These are phyloP conservation scores for Conoideocrella luteorostrata DNA, from an alignment of 2,329 filamentous ascomycete species.

Conservation along the genomic window DNA sequence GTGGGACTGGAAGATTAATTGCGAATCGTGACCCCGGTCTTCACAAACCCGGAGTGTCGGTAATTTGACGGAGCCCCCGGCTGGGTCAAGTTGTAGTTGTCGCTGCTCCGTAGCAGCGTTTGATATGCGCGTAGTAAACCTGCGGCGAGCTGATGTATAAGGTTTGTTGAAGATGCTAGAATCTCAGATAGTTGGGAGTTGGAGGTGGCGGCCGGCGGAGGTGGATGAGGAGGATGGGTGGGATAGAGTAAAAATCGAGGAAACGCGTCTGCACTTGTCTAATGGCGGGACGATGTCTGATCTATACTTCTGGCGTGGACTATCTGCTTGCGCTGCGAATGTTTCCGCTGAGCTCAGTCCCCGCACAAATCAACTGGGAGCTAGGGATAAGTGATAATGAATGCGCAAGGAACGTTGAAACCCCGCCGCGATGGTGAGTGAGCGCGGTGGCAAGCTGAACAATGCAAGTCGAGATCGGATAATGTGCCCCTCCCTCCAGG, in stretches of 20 bases:
- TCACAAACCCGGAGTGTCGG: neutral
- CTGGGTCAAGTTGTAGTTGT: neutral
- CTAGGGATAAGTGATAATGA: neutral
- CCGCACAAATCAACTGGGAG: neutral
- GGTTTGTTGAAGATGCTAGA: too few relatives aligned
- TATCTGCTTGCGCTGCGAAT: neutral
- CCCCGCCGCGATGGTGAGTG: too few relatives aligned
- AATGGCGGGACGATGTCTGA: neutral
- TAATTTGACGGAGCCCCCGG: neutral
- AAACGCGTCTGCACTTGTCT: neutral
- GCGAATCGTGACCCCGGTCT: conserved; percentile 4
- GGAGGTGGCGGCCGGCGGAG: too few relatives aligned
- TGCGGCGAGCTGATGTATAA: too few relatives aligned
- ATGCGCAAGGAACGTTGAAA: neutral
- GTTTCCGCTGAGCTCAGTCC: neutral
- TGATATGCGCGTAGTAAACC: too few relatives aligned
- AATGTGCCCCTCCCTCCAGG: neutral
- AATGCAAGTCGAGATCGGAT: conserved; percentile 1
- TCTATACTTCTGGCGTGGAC: neutral
- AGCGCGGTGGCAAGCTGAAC: neutral
- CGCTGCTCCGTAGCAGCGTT: too few relatives aligned
- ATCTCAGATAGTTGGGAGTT: too few relatives aligned
- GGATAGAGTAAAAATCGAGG: too few relatives aligned
- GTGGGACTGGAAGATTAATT: conserved; percentile 12
- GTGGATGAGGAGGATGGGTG: too few relatives aligned